Evolutionary conservation across 805 yeast species (phyloP).

Genomic region (Hanseniaspora hatyaiensis): DNA sequence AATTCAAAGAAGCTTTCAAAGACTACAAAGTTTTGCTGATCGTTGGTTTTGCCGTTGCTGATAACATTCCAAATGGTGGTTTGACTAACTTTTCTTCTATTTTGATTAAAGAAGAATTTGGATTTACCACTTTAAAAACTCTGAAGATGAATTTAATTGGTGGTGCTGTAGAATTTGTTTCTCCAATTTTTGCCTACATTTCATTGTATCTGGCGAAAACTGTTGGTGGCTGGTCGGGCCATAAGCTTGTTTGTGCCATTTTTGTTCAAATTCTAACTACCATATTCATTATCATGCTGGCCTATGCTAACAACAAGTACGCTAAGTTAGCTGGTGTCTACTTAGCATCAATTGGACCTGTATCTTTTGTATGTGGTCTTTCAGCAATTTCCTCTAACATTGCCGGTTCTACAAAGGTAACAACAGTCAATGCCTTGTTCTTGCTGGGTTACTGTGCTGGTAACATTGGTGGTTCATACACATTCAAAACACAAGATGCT

Average conservation of each 20-base stretch:
- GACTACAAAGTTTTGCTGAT: slow-evolving; percentile 43
- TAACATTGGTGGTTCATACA: slow-evolving; percentile 62
- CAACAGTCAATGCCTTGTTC: slow-evolving; percentile 45
- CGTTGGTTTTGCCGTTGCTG: slow-evolving; percentile 33
- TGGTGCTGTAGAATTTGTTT: slow-evolving; percentile 37
- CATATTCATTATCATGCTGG: slow-evolving; percentile 35
- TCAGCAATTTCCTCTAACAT: slow-evolving; percentile 38
- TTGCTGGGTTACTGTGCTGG: slow-evolving; percentile 59
- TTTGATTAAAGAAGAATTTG: slow-evolving; percentile 34
- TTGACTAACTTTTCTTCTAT: slow-evolving; percentile 39
- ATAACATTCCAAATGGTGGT: slow-evolving; percentile 46
- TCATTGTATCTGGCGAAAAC: slow-evolving; percentile 20
- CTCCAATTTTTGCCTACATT: slow-evolving; percentile 27
- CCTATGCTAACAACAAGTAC: slow-evolving; percentile 31
- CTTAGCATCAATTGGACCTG: slow-evolving; percentile 30
- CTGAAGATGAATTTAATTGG: slow-evolving; percentile 37
- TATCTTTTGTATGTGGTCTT: slow-evolving; percentile 29
- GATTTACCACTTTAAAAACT: slow-evolving; percentile 33
- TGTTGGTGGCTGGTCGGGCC: slow-evolving; percentile 18
- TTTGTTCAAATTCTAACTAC: slow-evolving; percentile 27
- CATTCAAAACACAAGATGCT: slow-evolving; percentile 47
- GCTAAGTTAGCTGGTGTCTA: slow-evolving; percentile 34
- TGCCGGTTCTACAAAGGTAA: slow-evolving; percentile 66
- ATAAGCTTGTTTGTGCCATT: slow-evolving; percentile 29
- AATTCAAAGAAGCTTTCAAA: slow-evolving; percentile 39